Base-by-base conservation (phyloP, 1,284 basidiomycete species). In the Ustilago crameri region DNA sequence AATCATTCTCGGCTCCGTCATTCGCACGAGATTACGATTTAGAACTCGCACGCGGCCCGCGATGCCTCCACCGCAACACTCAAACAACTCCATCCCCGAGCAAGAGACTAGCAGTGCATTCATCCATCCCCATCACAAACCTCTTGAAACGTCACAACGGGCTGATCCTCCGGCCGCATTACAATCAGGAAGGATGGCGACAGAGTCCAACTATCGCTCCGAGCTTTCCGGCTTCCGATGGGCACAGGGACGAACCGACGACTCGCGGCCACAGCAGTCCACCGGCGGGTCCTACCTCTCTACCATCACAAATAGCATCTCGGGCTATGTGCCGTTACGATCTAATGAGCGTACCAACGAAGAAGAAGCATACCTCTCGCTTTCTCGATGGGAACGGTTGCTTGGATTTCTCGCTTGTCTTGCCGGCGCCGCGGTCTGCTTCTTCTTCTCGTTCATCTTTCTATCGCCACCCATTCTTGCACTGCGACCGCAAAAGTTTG, bases 401-500 rank as follows among this genome's bases (percentile, higher is more conserved):
- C 85, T 98, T 9, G 95, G 93, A n/a, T 99, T 99, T 84, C 88
- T 93, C 51, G 91, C 89, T 24, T 98, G 95, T 82, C 86, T 95
- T 46, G 85, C 92, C 18, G 95, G 95, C 10, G 94, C 94, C 5
- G 90, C 89, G 38, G 91, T 95, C 1, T 98, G 95, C 85, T 98
- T 99, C 87, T 90, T 93, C 67, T 91, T 98, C 51, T 90, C 93
- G 15, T 98, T 98, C 86, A 83, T 98, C 64, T 94, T 84, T 50
- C 82, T 93, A 15, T 86, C 96, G 22, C 93, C 95, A 4, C 84
- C 94, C 52, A 76, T 81, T 40, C 86, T 97, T 35, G 90, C 8
- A 72, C 32, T 74, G 34, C 60, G 77, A 17, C 77, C 78, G 15
- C 75, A 79, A 57, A 81, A 78, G 59, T 83, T 83, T 26, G 80